A percentile compares a stretch with the other conserved stretches of the same genome.
These are phyloP conservation scores for Talaromyces pinophilus DNA, from an alignment of 2,329 filamentous ascomycete genomes.

Conservation along the genomic window DNA sequence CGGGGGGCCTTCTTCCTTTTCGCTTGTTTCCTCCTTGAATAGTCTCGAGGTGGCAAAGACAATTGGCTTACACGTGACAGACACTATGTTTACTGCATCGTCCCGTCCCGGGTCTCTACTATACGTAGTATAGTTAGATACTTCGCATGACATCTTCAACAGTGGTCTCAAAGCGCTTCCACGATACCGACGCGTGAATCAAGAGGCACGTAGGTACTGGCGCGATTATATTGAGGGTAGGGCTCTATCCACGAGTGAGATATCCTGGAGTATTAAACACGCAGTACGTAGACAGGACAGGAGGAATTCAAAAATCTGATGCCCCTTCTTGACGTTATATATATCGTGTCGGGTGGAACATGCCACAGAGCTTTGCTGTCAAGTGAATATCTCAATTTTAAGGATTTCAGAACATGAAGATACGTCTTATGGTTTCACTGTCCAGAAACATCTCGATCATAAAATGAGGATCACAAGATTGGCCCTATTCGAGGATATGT, in stretches of 20 bases:
- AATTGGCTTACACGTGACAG: not conserved
- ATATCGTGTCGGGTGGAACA: not conserved
- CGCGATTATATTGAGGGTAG: no score
- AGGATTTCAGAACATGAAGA: not conserved
- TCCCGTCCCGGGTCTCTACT: no score
- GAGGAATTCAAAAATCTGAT: not conserved
- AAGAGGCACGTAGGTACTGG: not conserved
- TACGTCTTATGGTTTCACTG: no score
- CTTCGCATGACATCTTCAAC: no score
- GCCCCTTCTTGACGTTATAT: not conserved
- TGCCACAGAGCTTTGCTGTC: not conserved
- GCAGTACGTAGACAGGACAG: not conserved
- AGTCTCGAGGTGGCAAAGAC: not conserved
- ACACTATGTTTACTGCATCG: no score
- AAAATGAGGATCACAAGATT: not conserved
- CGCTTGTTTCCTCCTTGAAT: not conserved
- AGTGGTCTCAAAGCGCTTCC: not conserved
- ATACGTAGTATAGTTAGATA: no score
- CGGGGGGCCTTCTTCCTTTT: conserved; percentile 4
- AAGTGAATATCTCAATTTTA: not conserved
- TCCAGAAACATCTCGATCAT: not conserved
- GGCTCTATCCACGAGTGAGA: no score
- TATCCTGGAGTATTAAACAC: no score
- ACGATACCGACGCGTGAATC: not conserved
- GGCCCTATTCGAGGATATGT: not conserved